phyloP scores from a whole-genome alignment of 2,329 filamentous ascomycete genomes.

The Penicillium hesseltinei region DNA sequence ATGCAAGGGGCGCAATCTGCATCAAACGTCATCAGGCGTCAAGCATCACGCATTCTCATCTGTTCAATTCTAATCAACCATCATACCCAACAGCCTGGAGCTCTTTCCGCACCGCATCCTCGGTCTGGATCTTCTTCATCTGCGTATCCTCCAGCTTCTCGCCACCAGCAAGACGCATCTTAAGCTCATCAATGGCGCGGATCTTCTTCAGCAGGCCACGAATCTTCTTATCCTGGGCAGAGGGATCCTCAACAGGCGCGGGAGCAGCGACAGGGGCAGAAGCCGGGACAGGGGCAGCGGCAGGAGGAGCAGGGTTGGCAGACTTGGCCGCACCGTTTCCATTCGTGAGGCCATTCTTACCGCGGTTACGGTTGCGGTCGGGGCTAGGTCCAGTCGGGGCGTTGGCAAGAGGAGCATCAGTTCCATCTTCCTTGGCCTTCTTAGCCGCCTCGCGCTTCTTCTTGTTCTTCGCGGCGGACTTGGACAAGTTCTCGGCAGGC shows the following conservation, averaged over 20 bases:
- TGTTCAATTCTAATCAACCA: constrained; percentile 24
- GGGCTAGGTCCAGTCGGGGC: constrained; percentile 51
- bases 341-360: constrained; percentile 35
- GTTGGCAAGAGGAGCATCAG: constrained; percentile 39
- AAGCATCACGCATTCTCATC: not conserved
- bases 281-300: constrained; percentile 16
- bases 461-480: constrained; percentile 91
- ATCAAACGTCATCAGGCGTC: constrained; percentile 2
- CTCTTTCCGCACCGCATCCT: constrained; percentile 79
- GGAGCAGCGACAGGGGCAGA: constrained; percentile 30
- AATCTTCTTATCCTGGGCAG: constrained; percentile 89
- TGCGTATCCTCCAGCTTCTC: constrained; percentile 99
- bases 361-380: constrained; percentile 55
- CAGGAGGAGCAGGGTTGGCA: constrained; percentile 30
- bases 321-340: constrained; percentile 30
- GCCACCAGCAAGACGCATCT: constrained; percentile 90
- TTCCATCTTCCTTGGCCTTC: constrained; percentile 66
- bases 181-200: constrained; percentile 92
- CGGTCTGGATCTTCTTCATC: constrained; percentile 95
- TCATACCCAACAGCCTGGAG: constrained; percentile 61
- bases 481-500: constrained; percentile 70
- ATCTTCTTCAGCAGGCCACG: constrained; percentile 95
- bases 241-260: constrained; percentile 50
- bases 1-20: constrained; percentile 7
- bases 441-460: constrained; percentile 97